Evolutionary conservation across 2,329 filamentous ascomycete genomes (phyloP).

Genomic region (Clonostachys rhizophaga): DNA sequence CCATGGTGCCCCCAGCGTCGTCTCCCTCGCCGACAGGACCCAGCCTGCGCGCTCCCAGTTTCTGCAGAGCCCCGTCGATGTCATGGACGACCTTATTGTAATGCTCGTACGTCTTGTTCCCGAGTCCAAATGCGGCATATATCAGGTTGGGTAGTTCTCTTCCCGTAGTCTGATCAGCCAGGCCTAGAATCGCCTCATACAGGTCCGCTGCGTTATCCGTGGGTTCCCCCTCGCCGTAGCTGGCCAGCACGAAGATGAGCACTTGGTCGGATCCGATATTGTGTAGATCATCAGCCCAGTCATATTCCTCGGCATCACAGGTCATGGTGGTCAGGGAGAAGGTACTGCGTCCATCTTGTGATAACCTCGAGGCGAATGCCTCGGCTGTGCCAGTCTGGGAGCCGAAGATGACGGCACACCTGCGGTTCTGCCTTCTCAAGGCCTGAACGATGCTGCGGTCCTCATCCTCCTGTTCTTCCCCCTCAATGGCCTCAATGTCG

Average conservation of each 20-base stretch:
- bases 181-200: constrained; percentile 9
- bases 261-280: constrained; percentile 12
- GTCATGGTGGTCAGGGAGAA: constrained; percentile 90
- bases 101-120: constrained; percentile 24
- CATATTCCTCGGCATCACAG: constrained; percentile 39
- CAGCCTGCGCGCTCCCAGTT: constrained; percentile 13
- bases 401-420: constrained; percentile 83
- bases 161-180: not conserved
- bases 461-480: no score
- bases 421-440: no score
- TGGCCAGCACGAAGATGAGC: constrained; percentile 22
- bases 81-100: constrained; percentile 21
- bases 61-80: constrained; percentile 11
- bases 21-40: constrained; percentile 15
- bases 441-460: no score
- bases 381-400: constrained; percentile 90
- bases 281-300: constrained; percentile 23
- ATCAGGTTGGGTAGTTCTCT: constrained; percentile 8
- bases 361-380: constrained; percentile 81
- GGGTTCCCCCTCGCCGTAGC: constrained; percentile 27
- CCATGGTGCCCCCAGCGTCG: constrained; percentile 15
- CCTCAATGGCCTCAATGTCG: no score
- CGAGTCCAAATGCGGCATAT: constrained; percentile 23
- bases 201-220: constrained; percentile 21
- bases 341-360: constrained; percentile 82